phyloP scores from a whole-genome alignment of 1,284 basidiomycete species.

The Sparassis latifolia region DNA sequence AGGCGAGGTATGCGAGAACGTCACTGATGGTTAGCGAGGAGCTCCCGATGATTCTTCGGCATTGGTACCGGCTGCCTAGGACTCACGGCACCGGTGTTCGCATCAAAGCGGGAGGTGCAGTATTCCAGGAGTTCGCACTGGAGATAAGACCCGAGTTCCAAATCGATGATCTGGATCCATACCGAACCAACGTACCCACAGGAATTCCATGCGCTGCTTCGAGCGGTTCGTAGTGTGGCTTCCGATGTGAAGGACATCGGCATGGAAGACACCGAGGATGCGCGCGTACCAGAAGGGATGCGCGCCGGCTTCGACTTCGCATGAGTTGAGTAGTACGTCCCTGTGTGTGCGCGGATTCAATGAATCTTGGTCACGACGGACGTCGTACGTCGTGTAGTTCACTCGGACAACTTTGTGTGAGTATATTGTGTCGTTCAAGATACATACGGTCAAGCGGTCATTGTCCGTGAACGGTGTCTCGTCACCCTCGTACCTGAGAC shows the following conservation, averaged over 20 bases:
- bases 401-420: slow-evolving; percentile 21
- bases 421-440: slow-evolving; percentile 25
- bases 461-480: slow-evolving; percentile 8
- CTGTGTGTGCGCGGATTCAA: slow-evolving; percentile 26
- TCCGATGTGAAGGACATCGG: slow-evolving; percentile 9
- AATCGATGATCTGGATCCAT: slow-evolving; percentile 9
- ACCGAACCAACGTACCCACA: slow-evolving; percentile 31
- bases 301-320: not conserved
- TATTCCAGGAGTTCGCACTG: too few species aligned
- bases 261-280: slow-evolving; percentile 16
- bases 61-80: slow-evolving; percentile 1
- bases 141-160: slow-evolving; percentile 12
- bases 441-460: slow-evolving; percentile 8
- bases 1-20: slow-evolving; percentile 1
- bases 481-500: slow-evolving; percentile 8
- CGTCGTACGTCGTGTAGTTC: slow-evolving; percentile 39
- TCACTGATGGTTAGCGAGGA: slow-evolving; percentile 2
- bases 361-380: slow-evolving; percentile 28
- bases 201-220: slow-evolving; percentile 22
- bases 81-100: slow-evolving; percentile 7
- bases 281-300: slow-evolving; percentile 17
- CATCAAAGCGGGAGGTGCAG: not conserved
- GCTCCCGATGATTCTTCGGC: slow-evolving; percentile 1
- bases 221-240: slow-evolving; percentile 3
- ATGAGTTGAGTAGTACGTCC: slow-evolving; percentile 28